These are phyloP conservation scores for Penicillium paradoxum DNA, from an alignment of 495 filamentous ascomycete species.

Conservation along the genomic window DNA sequence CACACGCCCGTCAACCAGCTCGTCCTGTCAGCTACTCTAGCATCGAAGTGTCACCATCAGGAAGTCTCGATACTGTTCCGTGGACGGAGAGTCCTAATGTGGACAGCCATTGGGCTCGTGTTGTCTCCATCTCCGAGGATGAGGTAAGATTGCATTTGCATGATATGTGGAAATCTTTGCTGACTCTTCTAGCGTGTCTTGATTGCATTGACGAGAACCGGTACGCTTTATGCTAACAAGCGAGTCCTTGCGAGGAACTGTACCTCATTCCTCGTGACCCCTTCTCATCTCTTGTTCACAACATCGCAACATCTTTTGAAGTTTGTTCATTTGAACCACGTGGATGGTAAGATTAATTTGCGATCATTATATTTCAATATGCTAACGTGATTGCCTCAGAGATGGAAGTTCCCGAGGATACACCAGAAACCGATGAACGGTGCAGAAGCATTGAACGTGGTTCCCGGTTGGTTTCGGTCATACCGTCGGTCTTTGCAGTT, in stretches of 20 bases:
- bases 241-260: slow-evolving; percentile 71
- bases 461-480: slow-evolving; percentile 77
- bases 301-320: slow-evolving; percentile 88
- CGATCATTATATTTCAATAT: background rate
- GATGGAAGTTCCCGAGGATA: slow-evolving; percentile 78
- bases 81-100: slow-evolving; percentile 33
- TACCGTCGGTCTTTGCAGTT: slow-evolving; percentile 77
- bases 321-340: slow-evolving; percentile 74
- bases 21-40: slow-evolving; percentile 30
- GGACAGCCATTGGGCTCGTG: slow-evolving; percentile 40
- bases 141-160: slow-evolving; percentile 24
- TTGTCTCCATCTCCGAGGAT: slow-evolving; percentile 34
- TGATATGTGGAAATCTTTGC: background rate
- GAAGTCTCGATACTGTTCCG: slow-evolving; percentile 16
- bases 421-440: slow-evolving; percentile 85
- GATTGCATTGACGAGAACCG: slow-evolving; percentile 59
- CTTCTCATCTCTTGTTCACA: slow-evolving; percentile 83
- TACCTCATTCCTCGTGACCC: slow-evolving; percentile 81
- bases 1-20: slow-evolving; percentile 24
- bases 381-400: slow-evolving; percentile 36
- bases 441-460: slow-evolving; percentile 92
- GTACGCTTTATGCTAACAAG: slow-evolving; percentile 73
- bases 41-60: slow-evolving; percentile 16
- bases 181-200: slow-evolving; percentile 33
- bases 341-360: slow-evolving; percentile 51